Evolutionary conservation across 108 stramenopile genomes (phyloP).

Genomic region (Cafeteria roenbergensis): DNA sequence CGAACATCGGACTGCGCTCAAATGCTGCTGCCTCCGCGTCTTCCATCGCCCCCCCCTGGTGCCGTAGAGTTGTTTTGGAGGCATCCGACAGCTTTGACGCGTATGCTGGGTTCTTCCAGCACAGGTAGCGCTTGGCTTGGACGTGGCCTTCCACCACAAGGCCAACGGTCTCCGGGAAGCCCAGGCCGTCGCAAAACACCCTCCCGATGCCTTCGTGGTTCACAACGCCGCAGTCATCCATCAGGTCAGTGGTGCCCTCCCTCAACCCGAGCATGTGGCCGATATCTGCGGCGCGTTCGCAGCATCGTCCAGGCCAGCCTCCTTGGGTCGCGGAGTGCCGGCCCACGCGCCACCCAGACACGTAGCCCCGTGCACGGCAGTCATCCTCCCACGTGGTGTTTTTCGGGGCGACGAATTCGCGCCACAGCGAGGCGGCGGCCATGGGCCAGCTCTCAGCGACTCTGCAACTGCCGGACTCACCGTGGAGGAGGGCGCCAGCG

Average conservation of each 20-base stretch:
- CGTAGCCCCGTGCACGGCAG: too few species aligned
- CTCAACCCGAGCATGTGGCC: constrained; percentile 23
- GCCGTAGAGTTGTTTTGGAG: constrained; percentile 16
- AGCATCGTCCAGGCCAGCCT: too few species aligned
- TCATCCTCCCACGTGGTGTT: too few species aligned
- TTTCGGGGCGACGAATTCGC: too few species aligned
- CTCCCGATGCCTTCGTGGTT: constrained; percentile 21
- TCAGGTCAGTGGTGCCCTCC: constrained; percentile 12
- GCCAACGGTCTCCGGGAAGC: constrained; percentile 10
- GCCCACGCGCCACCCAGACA: too few species aligned
- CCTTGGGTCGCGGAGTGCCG: too few species aligned
- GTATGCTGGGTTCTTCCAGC: constrained; percentile 20
- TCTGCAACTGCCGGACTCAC: too few species aligned
- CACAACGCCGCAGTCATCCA: constrained; percentile 22
- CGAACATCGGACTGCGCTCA: constrained; percentile 14
- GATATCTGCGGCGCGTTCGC: too few species aligned
- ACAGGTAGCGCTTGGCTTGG: constrained; percentile 26
- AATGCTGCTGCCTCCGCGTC: constrained; percentile 17
- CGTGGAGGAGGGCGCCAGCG: constrained; percentile 14
- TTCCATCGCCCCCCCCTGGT: constrained; percentile 25
- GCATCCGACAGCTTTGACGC: constrained; percentile 22
- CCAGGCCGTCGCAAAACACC: constrained; percentile 16
- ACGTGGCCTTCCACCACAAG: constrained; percentile 17
- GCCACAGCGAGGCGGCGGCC: too few species aligned
- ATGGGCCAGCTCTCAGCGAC: too few species aligned